These are phyloP conservation scores for Elsinoe fawcettii DNA, from an alignment of 2,329 filamentous ascomycete genomes.

Conservation along the genomic window DNA sequence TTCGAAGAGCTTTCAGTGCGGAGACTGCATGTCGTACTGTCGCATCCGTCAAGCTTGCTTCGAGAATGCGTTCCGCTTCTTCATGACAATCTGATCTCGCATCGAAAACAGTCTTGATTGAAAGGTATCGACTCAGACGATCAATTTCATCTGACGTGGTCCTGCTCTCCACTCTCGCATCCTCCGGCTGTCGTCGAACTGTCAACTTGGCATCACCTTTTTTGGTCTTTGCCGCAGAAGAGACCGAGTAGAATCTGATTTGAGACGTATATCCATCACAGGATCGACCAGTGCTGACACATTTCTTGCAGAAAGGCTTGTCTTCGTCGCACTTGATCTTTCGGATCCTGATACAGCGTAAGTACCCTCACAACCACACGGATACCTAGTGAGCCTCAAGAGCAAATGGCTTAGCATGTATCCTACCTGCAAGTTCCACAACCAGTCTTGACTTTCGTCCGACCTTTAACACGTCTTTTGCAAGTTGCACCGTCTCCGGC, in stretches of 20 bases:
- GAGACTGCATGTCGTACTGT: neutral
- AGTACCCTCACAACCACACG: neutral
- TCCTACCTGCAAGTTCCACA: neutral
- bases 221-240: neutral
- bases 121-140: neutral
- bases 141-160: neutral
- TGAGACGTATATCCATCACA: constrained; percentile 46
- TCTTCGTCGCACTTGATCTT: constrained; percentile 52
- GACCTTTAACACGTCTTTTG: neutral
- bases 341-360: constrained; percentile 37
- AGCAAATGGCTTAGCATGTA: neutral
- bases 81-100: neutral
- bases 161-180: neutral
- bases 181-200: neutral
- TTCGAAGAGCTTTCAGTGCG: neutral
- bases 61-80: neutral
- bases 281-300: constrained; percentile 47
- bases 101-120: neutral
- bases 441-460: neutral
- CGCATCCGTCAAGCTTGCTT: neutral
- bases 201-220: neutral
- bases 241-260: too few relatives aligned
- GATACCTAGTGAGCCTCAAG: neutral
- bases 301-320: constrained; percentile 47
- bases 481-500: neutral